phyloP scores from a whole-genome alignment of 129 eudicot species.

The Centaurea solstitialis region DNA sequence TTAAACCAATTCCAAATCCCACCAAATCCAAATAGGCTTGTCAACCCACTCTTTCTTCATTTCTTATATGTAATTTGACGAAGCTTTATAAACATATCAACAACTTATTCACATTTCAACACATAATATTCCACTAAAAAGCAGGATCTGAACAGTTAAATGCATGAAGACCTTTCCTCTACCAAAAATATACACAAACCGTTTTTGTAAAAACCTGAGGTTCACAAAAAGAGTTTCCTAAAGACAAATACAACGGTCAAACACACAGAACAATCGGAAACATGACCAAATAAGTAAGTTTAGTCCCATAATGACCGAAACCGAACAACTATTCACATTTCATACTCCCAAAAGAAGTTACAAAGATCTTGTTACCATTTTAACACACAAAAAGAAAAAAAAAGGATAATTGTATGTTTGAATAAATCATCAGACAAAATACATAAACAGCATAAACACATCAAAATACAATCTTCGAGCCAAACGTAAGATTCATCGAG shows the following conservation, averaged over 20 bases:
- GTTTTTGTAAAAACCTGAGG: neutral
- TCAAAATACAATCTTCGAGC: constrained; percentile 6
- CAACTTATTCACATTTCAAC: neutral
- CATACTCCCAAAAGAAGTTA: neutral
- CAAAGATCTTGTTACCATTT: constrained; percentile 14
- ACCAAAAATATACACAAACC: neutral
- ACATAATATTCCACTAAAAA: neutral
- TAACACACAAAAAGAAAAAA: neutral
- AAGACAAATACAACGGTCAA: neutral
- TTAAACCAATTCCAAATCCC: no score
- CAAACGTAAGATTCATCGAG: neutral
- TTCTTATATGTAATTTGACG: no score
- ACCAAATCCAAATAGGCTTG: no score
- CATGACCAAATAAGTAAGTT: neutral
- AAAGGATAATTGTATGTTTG: neutral
- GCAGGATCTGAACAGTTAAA: neutral
- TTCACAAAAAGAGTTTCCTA: neutral
- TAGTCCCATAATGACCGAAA: neutral
- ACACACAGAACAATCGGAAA: neutral
- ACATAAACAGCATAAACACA: constrained; percentile 22
- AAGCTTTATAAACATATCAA: no score
- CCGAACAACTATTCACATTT: neutral
- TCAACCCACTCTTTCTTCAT: no score
- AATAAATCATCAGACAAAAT: constrained; percentile 3
- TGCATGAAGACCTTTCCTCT: neutral